Conservation (phyloP, 768 basidiomycete genomes). For the Sistotremastrum niveocremeum region DNA sequence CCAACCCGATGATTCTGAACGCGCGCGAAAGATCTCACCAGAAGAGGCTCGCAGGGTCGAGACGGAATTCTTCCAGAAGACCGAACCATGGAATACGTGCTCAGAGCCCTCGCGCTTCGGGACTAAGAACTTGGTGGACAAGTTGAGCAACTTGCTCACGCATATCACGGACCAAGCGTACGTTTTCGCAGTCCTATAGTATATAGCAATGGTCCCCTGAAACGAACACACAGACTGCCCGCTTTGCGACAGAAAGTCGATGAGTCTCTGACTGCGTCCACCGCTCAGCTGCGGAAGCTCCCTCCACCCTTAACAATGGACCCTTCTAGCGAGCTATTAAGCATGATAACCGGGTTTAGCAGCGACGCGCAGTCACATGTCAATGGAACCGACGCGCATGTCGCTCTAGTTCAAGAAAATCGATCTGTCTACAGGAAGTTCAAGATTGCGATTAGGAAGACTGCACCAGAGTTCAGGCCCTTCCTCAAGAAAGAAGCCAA, state of each 20-base stretch:
- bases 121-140: slow-evolving; percentile 35
- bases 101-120: slow-evolving; percentile 37
- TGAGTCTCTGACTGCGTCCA: slow-evolving; percentile 23
- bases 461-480: slow-evolving; percentile 30
- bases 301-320: slow-evolving; percentile 26
- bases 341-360: slow-evolving; percentile 32
- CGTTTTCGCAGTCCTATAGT: slow-evolving; percentile 8
- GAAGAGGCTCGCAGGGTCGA: slow-evolving; percentile 25
- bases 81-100: slow-evolving; percentile 40
- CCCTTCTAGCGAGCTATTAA: slow-evolving; percentile 32
- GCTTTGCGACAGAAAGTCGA: slow-evolving; percentile 26
- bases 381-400: slow-evolving; percentile 20
- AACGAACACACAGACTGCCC: slow-evolving; percentile 29
- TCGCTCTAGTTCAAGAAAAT: slow-evolving; percentile 24
- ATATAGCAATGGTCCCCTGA: background rate
- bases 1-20: slow-evolving; percentile 46
- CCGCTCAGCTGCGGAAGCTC: slow-evolving; percentile 22
- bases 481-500: slow-evolving; percentile 5
- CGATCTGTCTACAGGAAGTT: slow-evolving; percentile 20
- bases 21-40: slow-evolving; percentile 23
- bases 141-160: slow-evolving; percentile 39
- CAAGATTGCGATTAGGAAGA: slow-evolving; percentile 21
- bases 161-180: slow-evolving; percentile 40
- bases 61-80: slow-evolving; percentile 31
- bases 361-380: slow-evolving; percentile 20